Evolutionary conservation across 805 yeast species (phyloP).

Genomic region (Zygotorulaspora florentina): DNA sequence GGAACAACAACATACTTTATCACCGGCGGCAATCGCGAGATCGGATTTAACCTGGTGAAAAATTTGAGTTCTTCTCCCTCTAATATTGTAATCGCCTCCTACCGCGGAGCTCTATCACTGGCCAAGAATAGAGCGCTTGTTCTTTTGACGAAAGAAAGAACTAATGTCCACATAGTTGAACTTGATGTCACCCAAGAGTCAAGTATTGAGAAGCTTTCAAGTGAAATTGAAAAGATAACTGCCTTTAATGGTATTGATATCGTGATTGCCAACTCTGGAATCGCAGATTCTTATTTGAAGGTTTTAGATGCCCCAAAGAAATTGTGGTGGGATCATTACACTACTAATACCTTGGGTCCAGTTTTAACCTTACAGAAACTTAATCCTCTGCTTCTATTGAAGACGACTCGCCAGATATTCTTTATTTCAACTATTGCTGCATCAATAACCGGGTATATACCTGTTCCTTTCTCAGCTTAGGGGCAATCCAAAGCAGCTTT

Average conservation of each 20-base stretch:
- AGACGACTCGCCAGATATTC: slow-evolving; percentile 24
- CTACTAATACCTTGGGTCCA: slow-evolving; percentile 16
- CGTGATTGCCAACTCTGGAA: slow-evolving; percentile 33
- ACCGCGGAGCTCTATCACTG: slow-evolving; percentile 2
- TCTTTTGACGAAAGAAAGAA: slow-evolving; percentile 12
- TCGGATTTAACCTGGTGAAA: slow-evolving; percentile 34
- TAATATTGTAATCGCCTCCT: slow-evolving; percentile 24
- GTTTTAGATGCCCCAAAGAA: slow-evolving; percentile 13
- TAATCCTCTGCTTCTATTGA: slow-evolving; percentile 22
- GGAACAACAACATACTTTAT: slow-evolving; percentile 27
- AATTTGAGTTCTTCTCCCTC: slow-evolving; percentile 20
- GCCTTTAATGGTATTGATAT: slow-evolving; percentile 28
- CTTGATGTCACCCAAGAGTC: slow-evolving; percentile 22
- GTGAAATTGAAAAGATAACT: slow-evolving; percentile 15
- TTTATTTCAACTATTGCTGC: slow-evolving; percentile 30
- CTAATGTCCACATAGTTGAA: slow-evolving; percentile 20
- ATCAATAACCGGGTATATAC: slow-evolving; percentile 17
- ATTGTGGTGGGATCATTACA: slow-evolving; percentile 11
- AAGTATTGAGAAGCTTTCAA: slow-evolving; percentile 18
- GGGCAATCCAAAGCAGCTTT: slow-evolving; percentile 39
- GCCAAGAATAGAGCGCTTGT: slow-evolving; percentile 19
- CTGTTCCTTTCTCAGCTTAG: slow-evolving; percentile 27
- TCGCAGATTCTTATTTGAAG: slow-evolving; percentile 25
- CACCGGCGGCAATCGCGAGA: slow-evolving; percentile 39
- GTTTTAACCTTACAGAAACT: slow-evolving; percentile 13